Evolutionary conservation across 1,139 yeast genomes (phyloP).

Genomic region (Suhomyces anneliseae): DNA sequence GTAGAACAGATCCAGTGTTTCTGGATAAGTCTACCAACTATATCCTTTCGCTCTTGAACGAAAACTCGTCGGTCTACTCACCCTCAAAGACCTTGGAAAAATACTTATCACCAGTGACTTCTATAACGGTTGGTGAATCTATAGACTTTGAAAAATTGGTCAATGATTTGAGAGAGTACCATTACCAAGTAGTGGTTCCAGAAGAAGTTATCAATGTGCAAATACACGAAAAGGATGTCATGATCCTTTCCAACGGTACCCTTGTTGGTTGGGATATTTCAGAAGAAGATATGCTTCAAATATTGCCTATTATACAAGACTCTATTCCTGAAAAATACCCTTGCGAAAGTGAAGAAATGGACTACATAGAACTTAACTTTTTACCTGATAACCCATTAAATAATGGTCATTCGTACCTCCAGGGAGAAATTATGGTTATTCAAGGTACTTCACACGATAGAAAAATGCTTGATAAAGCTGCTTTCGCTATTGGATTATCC

Average conservation of each 20-base stretch:
- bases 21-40: constrained; percentile 23
- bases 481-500: constrained; percentile 85
- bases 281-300: constrained; percentile 51
- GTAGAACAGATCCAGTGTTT: constrained; percentile 26
- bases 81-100: constrained; percentile 27
- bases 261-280: constrained; percentile 72
- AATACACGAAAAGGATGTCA: constrained; percentile 26
- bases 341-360: constrained; percentile 84
- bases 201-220: constrained; percentile 62
- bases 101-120: constrained; percentile 42
- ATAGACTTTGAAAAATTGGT: constrained; percentile 55
- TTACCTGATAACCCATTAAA: constrained; percentile 26
- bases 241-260: constrained; percentile 28
- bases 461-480: constrained; percentile 73
- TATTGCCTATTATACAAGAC: constrained; percentile 46
- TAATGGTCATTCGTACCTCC: constrained; percentile 44
- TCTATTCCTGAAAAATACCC: constrained; percentile 41
- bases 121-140: constrained; percentile 68
- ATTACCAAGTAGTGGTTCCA: constrained; percentile 55
- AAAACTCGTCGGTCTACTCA: constrained; percentile 21
- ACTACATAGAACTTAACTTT: constrained; percentile 57
- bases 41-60: constrained; percentile 30
- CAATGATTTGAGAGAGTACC: constrained; percentile 30
- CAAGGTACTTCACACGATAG: constrained; percentile 49
- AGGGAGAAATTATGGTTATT: constrained; percentile 69